These are phyloP conservation scores for Vaccinium vitisidaea DNA, from an alignment of 148 eudicot genomes.

Conservation along the genomic window DNA sequence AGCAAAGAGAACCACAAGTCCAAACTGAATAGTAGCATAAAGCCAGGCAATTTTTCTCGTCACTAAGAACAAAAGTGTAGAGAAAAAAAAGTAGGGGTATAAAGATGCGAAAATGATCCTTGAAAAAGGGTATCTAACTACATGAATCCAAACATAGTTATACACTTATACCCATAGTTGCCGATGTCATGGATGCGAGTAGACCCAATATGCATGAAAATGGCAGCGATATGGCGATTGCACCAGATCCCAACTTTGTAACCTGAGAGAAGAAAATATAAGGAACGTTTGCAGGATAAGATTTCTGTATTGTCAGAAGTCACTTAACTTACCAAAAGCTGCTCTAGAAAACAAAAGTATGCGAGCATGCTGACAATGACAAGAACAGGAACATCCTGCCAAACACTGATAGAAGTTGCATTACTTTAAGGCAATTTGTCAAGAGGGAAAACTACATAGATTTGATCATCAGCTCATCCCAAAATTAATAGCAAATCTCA, in stretches of 20 bases:
- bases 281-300: neutral
- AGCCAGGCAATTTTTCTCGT: constrained; percentile 72
- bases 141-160: neutral
- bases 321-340: constrained; percentile 70
- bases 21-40: constrained; percentile 74
- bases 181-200: constrained; percentile 88
- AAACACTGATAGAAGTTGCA: constrained; percentile 51
- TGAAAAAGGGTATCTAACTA: neutral
- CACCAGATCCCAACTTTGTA: constrained; percentile 72
- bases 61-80: constrained; percentile 36
- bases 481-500: neutral
- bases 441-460: neutral
- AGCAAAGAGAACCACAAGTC: constrained; percentile 63
- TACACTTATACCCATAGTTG: constrained; percentile 97
- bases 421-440: constrained; percentile 12
- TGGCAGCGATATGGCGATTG: constrained; percentile 90
- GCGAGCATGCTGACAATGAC: constrained; percentile 96
- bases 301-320: neutral
- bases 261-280: constrained; percentile 41
- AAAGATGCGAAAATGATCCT: neutral
- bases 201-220: constrained; percentile 94
- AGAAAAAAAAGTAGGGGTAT: constrained; percentile 6
- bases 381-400: constrained; percentile 96
- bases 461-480: neutral
- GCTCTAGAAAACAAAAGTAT: constrained; percentile 91